A percentile compares a stretch with the other conserved stretches of the same genome.
phyloP scores from a whole-genome alignment of 306 rosid genomes.

The Lathyrus oleraceus region DNA sequence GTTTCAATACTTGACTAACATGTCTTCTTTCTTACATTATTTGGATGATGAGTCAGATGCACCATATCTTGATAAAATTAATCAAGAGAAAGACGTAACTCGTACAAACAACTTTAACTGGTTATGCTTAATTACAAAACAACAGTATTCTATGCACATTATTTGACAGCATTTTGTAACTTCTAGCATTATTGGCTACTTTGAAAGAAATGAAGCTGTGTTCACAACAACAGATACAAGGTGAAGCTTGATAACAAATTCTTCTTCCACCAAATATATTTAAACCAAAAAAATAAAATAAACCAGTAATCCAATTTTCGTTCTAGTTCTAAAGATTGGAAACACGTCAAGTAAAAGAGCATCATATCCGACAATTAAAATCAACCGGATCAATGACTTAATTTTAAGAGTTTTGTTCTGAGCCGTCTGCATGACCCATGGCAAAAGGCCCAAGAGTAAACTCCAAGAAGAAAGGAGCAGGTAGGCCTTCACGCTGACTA shows the following conservation, averaged over 20 bases:
- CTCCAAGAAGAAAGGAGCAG: no score
- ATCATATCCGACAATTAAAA: neutral
- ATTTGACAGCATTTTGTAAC: neutral
- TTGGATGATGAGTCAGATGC: slow-evolving; percentile 14
- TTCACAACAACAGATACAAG: neutral
- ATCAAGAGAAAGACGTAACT: slow-evolving; percentile 15
- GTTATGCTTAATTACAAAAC: slow-evolving; percentile 19
- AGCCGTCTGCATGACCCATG: no score
- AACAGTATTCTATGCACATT: neutral
- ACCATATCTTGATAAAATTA: slow-evolving; percentile 9
- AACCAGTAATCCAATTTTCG: neutral
- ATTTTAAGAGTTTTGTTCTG: neutral
- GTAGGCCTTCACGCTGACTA: no score
- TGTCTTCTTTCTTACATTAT: neutral
- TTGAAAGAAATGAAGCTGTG: slow-evolving; percentile 12
- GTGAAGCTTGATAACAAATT: neutral
- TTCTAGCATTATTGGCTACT: slow-evolving; percentile 3
- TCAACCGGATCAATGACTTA: neutral
- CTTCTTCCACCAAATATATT: slow-evolving; percentile 10
- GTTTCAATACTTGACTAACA: neutral
- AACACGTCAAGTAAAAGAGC: neutral
- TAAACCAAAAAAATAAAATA: neutral
- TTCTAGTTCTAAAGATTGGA: slow-evolving; percentile 14
- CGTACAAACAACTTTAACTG: neutral
- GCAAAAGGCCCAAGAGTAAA: no score